Conservation (phyloP, 768 basidiomycete genomes). For the Lepiota venenata region DNA sequence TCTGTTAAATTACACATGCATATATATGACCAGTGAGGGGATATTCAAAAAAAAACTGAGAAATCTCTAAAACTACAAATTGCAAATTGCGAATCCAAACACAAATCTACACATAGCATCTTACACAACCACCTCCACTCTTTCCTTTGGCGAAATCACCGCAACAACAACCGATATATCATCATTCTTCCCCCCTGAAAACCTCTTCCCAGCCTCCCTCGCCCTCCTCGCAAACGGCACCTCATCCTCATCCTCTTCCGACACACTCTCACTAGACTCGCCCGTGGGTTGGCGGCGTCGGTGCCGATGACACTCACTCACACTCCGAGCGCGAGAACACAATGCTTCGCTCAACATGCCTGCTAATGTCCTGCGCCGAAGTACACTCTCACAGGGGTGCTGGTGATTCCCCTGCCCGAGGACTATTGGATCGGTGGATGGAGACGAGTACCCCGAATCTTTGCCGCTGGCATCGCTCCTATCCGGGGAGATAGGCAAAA, state of each 20-base stretch:
- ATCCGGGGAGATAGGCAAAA: not conserved
- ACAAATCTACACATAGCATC: too few species aligned
- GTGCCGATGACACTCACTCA: conserved; percentile 25
- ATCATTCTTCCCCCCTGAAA: conserved; percentile 83
- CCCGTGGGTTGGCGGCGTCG: too few species aligned
- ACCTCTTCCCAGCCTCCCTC: conserved; percentile 65
- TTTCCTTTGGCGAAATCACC: conserved; percentile 25
- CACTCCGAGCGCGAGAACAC: conserved; percentile 74
- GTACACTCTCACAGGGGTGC: conserved; percentile 14
- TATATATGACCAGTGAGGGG: too few species aligned
- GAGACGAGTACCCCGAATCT: conserved; percentile 1
- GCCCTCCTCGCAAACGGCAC: conserved; percentile 87
- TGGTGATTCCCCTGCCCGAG: not conserved
- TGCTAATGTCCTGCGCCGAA: conserved; percentile 55
- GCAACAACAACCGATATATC: conserved; percentile 44
- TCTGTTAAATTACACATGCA: too few species aligned
- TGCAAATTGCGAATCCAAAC: too few species aligned
- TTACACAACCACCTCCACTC: too few species aligned
- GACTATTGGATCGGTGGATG: not conserved
- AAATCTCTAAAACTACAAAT: too few species aligned
- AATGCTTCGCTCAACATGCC: conserved; percentile 79
- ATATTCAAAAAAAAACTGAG: too few species aligned
- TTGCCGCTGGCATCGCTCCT: not conserved
- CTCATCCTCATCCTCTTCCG: conserved; percentile 39
- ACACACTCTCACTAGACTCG: too few species aligned